Evolutionary conservation across 192 early-diverging fungal genomes (phyloP).

Genomic region (Gaertneriomyces sp.): DNA sequence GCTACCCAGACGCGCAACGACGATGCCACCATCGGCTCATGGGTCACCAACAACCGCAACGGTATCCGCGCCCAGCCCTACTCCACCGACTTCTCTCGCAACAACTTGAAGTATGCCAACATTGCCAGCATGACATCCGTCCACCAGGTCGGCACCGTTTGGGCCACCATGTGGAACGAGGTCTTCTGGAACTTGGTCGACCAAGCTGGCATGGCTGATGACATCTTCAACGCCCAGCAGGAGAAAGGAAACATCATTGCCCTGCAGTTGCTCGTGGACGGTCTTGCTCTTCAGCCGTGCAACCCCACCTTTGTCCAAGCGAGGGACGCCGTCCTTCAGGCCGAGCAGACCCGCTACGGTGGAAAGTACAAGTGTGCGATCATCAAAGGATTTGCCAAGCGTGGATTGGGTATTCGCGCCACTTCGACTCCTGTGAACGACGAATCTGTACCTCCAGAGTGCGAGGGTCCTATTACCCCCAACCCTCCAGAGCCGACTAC

Average conservation of each 20-base stretch:
- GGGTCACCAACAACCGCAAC: constrained; percentile 22
- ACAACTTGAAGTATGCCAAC: constrained; percentile 31
- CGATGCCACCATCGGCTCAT: constrained; percentile 41
- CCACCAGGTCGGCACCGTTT: constrained; percentile 56
- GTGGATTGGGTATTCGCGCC: constrained; percentile 55
- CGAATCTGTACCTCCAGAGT: constrained; percentile 15
- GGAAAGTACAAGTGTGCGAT: constrained; percentile 52
- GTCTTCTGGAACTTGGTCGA: constrained; percentile 54
- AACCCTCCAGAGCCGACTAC: background rate
- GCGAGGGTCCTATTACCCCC: constrained; percentile 1
- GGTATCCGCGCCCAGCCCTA: constrained; percentile 56
- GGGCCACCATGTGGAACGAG: constrained; percentile 59
- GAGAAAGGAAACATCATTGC: constrained; percentile 46
- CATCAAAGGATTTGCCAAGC: constrained; percentile 61
- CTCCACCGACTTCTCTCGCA: constrained; percentile 47
- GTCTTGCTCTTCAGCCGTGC: constrained; percentile 65
- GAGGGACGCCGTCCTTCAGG: constrained; percentile 58
- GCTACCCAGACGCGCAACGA: constrained; percentile 39
- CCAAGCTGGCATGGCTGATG: constrained; percentile 16
- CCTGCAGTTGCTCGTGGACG: constrained; percentile 50
- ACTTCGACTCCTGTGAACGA: constrained; percentile 6
- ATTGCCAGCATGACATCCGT: constrained; percentile 36
- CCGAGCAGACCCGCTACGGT: constrained; percentile 47
- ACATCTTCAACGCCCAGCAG: constrained; percentile 13
- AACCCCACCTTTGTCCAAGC: constrained; percentile 62